phyloP scores from a whole-genome alignment of 2,329 filamentous ascomycete genomes.

The Ceratocystis colombiana region DNA sequence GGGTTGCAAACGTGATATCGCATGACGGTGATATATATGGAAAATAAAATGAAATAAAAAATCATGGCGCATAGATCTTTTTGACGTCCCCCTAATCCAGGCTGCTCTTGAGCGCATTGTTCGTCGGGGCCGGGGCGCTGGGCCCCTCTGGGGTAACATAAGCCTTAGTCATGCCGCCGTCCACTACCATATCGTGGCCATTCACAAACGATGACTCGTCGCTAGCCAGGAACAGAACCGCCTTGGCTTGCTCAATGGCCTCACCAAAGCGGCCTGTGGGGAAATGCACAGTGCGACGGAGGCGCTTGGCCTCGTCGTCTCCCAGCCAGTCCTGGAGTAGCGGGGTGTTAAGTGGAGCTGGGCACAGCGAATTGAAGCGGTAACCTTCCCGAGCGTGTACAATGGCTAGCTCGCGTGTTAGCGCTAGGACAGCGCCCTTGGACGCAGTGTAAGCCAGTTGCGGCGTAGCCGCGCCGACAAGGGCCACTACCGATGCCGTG shows the following conservation, averaged over 20 bases:
- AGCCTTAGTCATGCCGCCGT: constrained; percentile 58
- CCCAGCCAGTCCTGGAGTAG: constrained; percentile 69
- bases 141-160: constrained; percentile 30
- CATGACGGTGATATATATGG: too few species aligned
- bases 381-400: constrained; percentile 82
- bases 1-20: too few species aligned
- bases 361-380: constrained; percentile 84
- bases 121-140: constrained; percentile 41
- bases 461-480: constrained; percentile 77
- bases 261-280: constrained; percentile 66
- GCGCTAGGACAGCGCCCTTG: constrained; percentile 82
- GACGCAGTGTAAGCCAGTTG: constrained; percentile 89
- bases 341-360: constrained; percentile 81
- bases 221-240: constrained; percentile 62
- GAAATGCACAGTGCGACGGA: constrained; percentile 65
- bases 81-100: neutral
- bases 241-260: constrained; percentile 66
- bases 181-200: constrained; percentile 59
- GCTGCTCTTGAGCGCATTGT: constrained; percentile 46
- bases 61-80: too few species aligned
- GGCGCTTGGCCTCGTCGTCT: constrained; percentile 58
- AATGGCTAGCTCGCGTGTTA: constrained; percentile 85
- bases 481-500: constrained; percentile 78
- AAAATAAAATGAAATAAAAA: too few species aligned
- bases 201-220: constrained; percentile 68